Percentiles rank a stretch among this genome's conserved stretches.
These are phyloP conservation scores for Ophiocordyceps camponoti-leonardi DNA, from an alignment of 2,329 filamentous ascomycete genomes.

Conservation along the genomic window DNA sequence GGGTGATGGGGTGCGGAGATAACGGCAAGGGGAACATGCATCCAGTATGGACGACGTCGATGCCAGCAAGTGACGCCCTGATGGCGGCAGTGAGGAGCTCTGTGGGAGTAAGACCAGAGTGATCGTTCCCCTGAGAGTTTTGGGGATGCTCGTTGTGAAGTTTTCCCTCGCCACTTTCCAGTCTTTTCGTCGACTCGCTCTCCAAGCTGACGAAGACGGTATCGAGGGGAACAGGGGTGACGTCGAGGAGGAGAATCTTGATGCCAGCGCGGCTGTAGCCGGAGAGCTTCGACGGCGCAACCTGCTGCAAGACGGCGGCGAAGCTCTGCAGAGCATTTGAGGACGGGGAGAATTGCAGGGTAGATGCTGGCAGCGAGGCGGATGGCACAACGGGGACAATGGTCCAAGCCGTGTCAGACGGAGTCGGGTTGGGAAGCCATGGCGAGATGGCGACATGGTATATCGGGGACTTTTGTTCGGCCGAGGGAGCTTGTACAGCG, in stretches of 20 bases:
- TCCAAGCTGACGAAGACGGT: constrained; percentile 79
- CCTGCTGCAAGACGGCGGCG: constrained; percentile 50
- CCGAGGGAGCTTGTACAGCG: neutral
- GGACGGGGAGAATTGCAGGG: constrained; percentile 59
- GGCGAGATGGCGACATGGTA: constrained; percentile 58
- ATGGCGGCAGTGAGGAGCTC: constrained; percentile 49
- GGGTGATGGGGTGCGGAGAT: constrained; percentile 71
- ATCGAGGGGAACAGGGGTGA: constrained; percentile 63
- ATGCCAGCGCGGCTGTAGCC: constrained; percentile 60
- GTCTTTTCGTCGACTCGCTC: constrained; percentile 57
- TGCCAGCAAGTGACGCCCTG: constrained; percentile 53
- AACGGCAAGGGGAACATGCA: constrained; percentile 66
- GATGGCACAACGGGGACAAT: constrained; percentile 59
- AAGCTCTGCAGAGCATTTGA: constrained; percentile 67
- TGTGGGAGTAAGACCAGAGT: constrained; percentile 23
- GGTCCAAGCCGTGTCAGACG: constrained; percentile 60
- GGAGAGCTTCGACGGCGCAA: constrained; percentile 59
- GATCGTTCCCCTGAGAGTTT: constrained; percentile 18
- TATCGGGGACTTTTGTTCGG: constrained; percentile 18
- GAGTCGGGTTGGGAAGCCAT: constrained; percentile 43
- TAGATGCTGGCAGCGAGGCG: constrained; percentile 52
- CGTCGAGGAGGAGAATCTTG: constrained; percentile 70
- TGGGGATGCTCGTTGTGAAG: constrained; percentile 51
- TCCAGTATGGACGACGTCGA: constrained; percentile 66
- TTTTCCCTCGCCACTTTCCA: constrained; percentile 69